These are phyloP conservation scores for Primulina eburnea DNA, from an alignment of 257 asterid genomes.

Conservation along the genomic window DNA sequence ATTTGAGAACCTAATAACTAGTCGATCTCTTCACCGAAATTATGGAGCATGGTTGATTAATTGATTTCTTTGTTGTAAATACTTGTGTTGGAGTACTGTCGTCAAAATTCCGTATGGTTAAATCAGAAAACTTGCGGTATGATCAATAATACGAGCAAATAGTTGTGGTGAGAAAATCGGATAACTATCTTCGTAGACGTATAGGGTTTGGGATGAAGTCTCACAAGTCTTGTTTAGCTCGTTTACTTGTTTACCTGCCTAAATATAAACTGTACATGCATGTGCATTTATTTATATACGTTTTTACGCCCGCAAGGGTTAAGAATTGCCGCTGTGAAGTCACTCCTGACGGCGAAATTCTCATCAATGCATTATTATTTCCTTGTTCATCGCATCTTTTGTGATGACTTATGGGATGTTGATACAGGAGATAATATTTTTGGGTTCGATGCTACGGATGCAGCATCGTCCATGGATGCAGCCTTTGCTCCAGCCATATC, in stretches of 20 bases:
- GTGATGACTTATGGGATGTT: constrained; percentile 13
- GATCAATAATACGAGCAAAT: neutral
- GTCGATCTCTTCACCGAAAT: no score
- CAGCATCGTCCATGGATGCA: constrained; percentile 67
- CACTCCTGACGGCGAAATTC: no score
- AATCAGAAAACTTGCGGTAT: neutral
- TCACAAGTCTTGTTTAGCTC: neutral
- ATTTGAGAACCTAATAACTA: no score
- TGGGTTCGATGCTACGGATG: constrained; percentile 69
- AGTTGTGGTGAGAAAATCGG: neutral
- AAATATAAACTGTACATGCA: no score
- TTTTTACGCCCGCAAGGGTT: no score
- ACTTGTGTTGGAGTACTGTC: no score
- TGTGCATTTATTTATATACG: no score
- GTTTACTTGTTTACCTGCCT: no score
- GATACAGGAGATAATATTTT: constrained; percentile 81
- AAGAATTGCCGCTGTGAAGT: no score
- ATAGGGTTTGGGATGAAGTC: neutral
- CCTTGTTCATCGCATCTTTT: neutral
- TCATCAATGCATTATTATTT: neutral
- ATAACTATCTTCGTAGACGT: neutral
- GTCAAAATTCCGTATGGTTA: no score
- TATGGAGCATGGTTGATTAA: no score
- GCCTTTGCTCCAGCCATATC: constrained; percentile 83
- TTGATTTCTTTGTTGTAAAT: no score